These are phyloP conservation scores for Licmophora abbreviata DNA, from an alignment of 108 stramenopile species.

Conservation along the genomic window DNA sequence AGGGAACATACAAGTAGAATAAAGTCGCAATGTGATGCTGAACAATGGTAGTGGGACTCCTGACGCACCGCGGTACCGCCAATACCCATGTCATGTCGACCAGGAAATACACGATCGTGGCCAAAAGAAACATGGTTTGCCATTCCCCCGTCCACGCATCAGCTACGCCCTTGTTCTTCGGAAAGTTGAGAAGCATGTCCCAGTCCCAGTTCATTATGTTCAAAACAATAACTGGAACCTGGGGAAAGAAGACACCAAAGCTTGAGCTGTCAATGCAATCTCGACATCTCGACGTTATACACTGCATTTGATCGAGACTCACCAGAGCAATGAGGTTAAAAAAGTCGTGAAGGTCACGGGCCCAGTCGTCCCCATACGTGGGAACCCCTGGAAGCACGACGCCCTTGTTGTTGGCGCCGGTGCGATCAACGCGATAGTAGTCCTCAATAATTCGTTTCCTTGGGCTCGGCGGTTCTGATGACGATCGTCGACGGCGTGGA, in stretches of 20 bases:
- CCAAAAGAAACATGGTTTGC: conserved; percentile 51
- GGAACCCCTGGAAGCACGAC: conserved; percentile 68
- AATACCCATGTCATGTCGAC: conserved; percentile 65
- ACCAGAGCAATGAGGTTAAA: conserved; percentile 76
- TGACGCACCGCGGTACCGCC: conserved; percentile 54
- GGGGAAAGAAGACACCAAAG: too few species aligned
- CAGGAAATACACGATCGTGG: conserved; percentile 62
- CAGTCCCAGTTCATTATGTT: conserved; percentile 85
- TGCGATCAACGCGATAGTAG: conserved; percentile 57
- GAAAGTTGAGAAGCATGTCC: conserved; percentile 44
- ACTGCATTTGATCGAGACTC: too few species aligned
- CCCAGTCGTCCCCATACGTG: conserved; percentile 57
- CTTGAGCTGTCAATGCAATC: too few species aligned
- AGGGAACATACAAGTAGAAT: conserved; percentile 67
- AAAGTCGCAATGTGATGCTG: conserved; percentile 79
- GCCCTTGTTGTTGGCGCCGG: conserved; percentile 13
- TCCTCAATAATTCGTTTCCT: too few species aligned
- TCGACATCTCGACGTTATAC: too few species aligned
- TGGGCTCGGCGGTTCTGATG: too few species aligned
- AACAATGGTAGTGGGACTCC: conserved; percentile 56
- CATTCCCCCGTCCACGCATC: conserved; percentile 80
- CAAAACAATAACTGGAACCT: conserved; percentile 65
- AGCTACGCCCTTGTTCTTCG: conserved; percentile 24
- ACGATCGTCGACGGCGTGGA: too few species aligned
- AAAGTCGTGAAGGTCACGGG: conserved; percentile 75